Evolutionary conservation across 192 early-diverging fungal genomes (phyloP), one percentile per base, ranked within the genome.

Genomic region (Coemansia sp.): DNA sequence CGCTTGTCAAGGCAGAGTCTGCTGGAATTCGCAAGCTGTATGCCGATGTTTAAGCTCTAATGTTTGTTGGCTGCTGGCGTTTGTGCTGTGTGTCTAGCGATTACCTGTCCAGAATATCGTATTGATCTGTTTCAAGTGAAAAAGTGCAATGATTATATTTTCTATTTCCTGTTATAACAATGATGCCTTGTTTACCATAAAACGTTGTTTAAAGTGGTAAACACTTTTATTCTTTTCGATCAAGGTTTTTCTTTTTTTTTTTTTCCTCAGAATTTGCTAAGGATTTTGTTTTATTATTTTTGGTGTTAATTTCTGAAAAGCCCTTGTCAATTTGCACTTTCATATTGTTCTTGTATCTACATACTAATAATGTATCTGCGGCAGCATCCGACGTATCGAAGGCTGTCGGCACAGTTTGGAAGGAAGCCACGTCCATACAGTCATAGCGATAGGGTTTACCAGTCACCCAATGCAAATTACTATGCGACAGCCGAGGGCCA

Each of bases 1-100:
- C 94, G 5, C 78, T 87, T 73, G 77, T 84, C 41, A 57, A 22
- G 61, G 67, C 72, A 3, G 41, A 37, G 6, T 39, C 66, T 8
- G 63, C 37, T 10, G 74, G 43, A 13, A 83, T 85, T 19, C 67
- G 76, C 54, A 82, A 85, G 62, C 67, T 85, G 9, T 85, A 85
- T 26, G 64, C 79, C 4, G 78, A 80, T 26, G 43, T 63, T 1
- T 72, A 69, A 49, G 6, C 51, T 8, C 15, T 54, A 32, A 32
- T 26, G 9, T 45, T 45, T 45, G 43, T 4, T 45, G 10, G 43
- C 10, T 45, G 0, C 45, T 12, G n/a, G 13, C 8, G 16, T 21
- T 54, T 54, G 1, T 32, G 4, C 32, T 32, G 32, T 32, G 3
- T 32, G 32, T 32, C 32, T 32, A 32, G 32, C 32, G 32, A 32